phyloP scores from a whole-genome alignment of 345 rosid genomes.

The Passiflora organensis region DNA sequence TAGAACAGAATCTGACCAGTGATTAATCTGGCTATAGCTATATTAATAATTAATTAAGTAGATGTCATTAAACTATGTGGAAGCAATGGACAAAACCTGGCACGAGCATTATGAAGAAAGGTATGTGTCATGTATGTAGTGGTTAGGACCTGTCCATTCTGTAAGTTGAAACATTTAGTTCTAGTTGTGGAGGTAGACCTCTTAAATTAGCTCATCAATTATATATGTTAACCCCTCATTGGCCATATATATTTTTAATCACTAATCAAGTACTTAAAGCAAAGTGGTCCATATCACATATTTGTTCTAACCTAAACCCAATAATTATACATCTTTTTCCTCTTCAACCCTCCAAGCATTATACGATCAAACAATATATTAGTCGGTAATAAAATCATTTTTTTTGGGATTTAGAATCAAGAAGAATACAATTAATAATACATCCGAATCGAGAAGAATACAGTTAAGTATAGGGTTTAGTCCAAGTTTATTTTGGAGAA shows the following conservation, averaged over 20 bases:
- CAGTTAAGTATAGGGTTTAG: too few species aligned
- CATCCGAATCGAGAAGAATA: too few species aligned
- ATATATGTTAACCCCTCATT: conserved; percentile 27
- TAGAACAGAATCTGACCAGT: too few species aligned
- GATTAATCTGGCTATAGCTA: too few species aligned
- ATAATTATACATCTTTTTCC: not conserved
- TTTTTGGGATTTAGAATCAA: too few species aligned
- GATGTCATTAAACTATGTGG: not conserved
- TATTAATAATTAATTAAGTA: too few species aligned
- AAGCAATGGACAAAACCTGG: conserved; percentile 5
- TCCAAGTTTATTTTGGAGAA: too few species aligned
- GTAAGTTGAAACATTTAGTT: not conserved
- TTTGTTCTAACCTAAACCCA: conserved; percentile 25
- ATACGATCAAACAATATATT: too few species aligned
- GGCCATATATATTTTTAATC: conserved; percentile 21
- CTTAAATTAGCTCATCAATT: conserved; percentile 8
- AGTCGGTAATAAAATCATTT: too few species aligned
- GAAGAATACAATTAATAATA: too few species aligned
- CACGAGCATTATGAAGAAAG: conserved; percentile 9
- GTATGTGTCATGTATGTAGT: conserved; percentile 26
- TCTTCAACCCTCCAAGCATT: too few species aligned
- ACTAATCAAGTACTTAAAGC: conserved; percentile 12
- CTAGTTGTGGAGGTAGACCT: not conserved
- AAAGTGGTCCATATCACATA: conserved; percentile 26
- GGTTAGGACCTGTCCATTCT: conserved; percentile 20